Evolutionary conservation across 2,329 filamentous ascomycete species (phyloP).

Genomic region (Dactylella cylindrospora): DNA sequence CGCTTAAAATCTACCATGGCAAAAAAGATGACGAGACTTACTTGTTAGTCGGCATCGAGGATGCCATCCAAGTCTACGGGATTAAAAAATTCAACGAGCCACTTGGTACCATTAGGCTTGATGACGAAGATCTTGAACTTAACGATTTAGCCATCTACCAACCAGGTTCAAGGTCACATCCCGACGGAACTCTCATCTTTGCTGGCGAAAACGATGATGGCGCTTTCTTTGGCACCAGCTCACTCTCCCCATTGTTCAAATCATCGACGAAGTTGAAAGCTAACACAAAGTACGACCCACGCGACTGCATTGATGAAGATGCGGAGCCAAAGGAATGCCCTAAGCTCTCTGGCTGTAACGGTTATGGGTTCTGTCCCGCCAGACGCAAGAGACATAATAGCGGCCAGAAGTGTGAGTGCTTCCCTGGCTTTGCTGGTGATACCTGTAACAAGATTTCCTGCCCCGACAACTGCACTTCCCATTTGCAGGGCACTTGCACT

Average conservation of each 20-base stretch:
- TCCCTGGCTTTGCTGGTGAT: slow-evolving; percentile 54
- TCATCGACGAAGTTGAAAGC: slow-evolving; percentile 50
- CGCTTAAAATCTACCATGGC: slow-evolving; percentile 54
- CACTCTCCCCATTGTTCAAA: slow-evolving; percentile 51
- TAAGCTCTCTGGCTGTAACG: slow-evolving; percentile 49
- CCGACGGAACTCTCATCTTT: slow-evolving; percentile 53
- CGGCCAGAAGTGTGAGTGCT: slow-evolving; percentile 53
- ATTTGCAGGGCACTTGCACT: slow-evolving; percentile 52
- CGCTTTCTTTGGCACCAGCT: slow-evolving; percentile 53
- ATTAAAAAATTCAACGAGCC: slow-evolving; percentile 49
- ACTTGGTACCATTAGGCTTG: slow-evolving; percentile 52
- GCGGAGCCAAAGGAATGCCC: slow-evolving; percentile 24
- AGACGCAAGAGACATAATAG: slow-evolving; percentile 13
- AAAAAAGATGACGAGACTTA: slow-evolving; percentile 50
- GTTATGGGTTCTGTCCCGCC: slow-evolving; percentile 53
- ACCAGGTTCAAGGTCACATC: slow-evolving; percentile 50
- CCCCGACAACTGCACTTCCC: slow-evolving; percentile 53
- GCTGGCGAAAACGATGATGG: slow-evolving; percentile 54
- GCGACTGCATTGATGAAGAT: slow-evolving; percentile 43
- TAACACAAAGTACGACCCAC: slow-evolving; percentile 54
- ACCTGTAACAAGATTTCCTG: slow-evolving; percentile 53
- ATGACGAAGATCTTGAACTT: slow-evolving; percentile 54
- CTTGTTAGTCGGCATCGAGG: slow-evolving; percentile 54
- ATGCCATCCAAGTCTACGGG: slow-evolving; percentile 54
- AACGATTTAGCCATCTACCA: slow-evolving; percentile 55